phyloP scores from a whole-genome alignment of 2,329 filamentous ascomycete species.

The Venturia oleaginea region DNA sequence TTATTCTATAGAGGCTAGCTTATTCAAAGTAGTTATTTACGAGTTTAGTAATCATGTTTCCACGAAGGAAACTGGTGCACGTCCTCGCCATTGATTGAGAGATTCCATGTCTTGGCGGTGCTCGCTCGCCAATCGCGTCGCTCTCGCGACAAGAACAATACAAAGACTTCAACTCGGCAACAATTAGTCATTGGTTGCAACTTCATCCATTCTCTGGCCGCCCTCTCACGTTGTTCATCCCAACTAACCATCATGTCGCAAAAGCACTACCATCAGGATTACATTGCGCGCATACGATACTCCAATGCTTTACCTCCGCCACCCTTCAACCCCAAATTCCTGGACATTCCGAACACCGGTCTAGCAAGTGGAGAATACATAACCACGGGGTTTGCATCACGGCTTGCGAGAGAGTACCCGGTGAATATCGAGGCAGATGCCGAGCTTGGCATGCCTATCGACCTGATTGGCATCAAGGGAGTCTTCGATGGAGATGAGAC shows the following conservation, averaged over 20 bases:
- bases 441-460: slow-evolving; percentile 94
- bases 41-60: too few species aligned
- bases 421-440: slow-evolving; percentile 96
- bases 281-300: slow-evolving; percentile 91
- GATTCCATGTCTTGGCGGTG: too few species aligned
- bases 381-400: slow-evolving; percentile 78
- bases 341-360: slow-evolving; percentile 92
- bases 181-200: too few species aligned
- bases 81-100: too few species aligned
- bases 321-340: slow-evolving; percentile 87
- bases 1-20: too few species aligned
- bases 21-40: too few species aligned
- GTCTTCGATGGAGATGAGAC: slow-evolving; percentile 93
- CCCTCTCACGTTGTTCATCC: background rate
- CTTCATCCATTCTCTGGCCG: background rate
- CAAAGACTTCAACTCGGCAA: too few species aligned
- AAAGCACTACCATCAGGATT: slow-evolving; percentile 70
- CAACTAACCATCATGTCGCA: slow-evolving; percentile 10
- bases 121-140: too few species aligned
- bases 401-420: slow-evolving; percentile 81
- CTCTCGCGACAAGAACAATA: too few species aligned
- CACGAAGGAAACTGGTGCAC: too few species aligned
- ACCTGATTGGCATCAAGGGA: slow-evolving; percentile 87
- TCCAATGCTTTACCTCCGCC: slow-evolving; percentile 93
- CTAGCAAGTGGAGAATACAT: slow-evolving; percentile 82